Base-by-base conservation (phyloP, 768 basidiomycete genomes). In the Trametes meyenii region DNA sequence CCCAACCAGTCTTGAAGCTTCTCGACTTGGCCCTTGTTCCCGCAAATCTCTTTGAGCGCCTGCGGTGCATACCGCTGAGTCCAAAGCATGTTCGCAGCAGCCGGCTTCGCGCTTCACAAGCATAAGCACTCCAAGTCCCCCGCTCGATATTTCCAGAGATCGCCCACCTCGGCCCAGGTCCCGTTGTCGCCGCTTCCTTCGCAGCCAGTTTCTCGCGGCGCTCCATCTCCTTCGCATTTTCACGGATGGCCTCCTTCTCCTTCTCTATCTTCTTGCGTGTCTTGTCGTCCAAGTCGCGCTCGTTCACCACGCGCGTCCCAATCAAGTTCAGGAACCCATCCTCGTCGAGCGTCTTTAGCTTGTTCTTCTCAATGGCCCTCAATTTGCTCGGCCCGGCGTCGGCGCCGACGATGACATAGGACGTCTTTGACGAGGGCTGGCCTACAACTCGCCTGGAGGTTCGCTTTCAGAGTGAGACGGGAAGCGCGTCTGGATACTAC, bases 61-160 rank as follows among this genome's bases (percentile, higher is more conserved):
- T 88, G 85, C 1, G 97, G 97, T 0, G 97, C 96, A 71, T 99
- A 99, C 11, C 94, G 87, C 35, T 88, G 89, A 40, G 97, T 98
- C 97, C 97, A 98, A 0, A 98, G 79, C 71, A 96, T 94, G 2
- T 82, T 80, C 1, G 77, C 19, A 3, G 62, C 49, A 1, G 42
- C 40, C 0, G 61, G 43, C 8, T 52, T 60, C 14, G 63, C 50
- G 8, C 61, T 66, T 14, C 19, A 1, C 33, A 1, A 11, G 5
- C 33, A 33, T 52, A 8, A 40, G 13, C 21, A 50, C 17, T 11
- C 21, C n/a, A 7, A 2, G 13, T 2, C 5, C 11, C 33, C 16
- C 17, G 5, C 5, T 33, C 29, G 6, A 50, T 17, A 35, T 16
- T 23, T 26, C 12, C 17, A 11, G 26, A n/a, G 36, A 35, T n/a